These are phyloP conservation scores for Malbranchea cinnamomea DNA, from an alignment of 2,329 filamentous ascomycete species.

Conservation along the genomic window DNA sequence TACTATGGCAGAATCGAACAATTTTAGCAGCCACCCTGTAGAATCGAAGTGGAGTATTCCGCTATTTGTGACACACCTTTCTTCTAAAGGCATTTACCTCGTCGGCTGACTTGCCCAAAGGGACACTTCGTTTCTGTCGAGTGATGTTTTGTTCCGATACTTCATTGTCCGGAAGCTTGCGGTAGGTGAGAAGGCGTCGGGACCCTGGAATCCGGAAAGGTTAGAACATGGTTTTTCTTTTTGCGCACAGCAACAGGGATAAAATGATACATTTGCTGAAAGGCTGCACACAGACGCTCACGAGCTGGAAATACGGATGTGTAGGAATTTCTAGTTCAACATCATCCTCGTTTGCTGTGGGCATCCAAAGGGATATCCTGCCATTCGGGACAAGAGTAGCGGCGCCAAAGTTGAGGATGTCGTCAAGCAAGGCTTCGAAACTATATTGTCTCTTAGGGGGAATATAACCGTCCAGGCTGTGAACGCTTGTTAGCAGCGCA, in stretches of 20 bases:
- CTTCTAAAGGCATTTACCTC: constrained; percentile 54
- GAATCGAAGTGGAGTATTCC: no score
- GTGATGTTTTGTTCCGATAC: constrained; percentile 17
- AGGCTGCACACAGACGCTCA: constrained; percentile 64
- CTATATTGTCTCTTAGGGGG: constrained; percentile 86
- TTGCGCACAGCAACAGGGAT: not conserved
- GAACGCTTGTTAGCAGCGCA: not conserved
- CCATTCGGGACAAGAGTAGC: constrained; percentile 63
- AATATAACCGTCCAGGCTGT: constrained; percentile 51
- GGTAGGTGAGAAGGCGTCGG: constrained; percentile 73
- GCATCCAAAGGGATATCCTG: constrained; percentile 91
- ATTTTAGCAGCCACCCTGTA: no score
- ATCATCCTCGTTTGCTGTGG: constrained; percentile 67
- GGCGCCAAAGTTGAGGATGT: constrained; percentile 72
- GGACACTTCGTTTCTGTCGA: constrained; percentile 21
- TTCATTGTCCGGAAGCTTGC: constrained; percentile 47
- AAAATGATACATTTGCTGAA: constrained; percentile 71
- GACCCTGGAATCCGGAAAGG: constrained; percentile 46
- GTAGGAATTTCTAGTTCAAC: constrained; percentile 61
- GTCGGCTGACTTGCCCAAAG: constrained; percentile 39
- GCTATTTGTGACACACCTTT: constrained; percentile 26
- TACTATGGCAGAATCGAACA: constrained; percentile 3
- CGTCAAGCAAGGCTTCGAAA: constrained; percentile 77
- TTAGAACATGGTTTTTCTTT: constrained; percentile 1
- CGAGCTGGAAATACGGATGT: constrained; percentile 59